Evolutionary conservation across 2,329 filamentous ascomycete species (phyloP), one percentile per base, ranked within the genome.

Genomic region (Scopulariopsis brevicaulis): DNA sequence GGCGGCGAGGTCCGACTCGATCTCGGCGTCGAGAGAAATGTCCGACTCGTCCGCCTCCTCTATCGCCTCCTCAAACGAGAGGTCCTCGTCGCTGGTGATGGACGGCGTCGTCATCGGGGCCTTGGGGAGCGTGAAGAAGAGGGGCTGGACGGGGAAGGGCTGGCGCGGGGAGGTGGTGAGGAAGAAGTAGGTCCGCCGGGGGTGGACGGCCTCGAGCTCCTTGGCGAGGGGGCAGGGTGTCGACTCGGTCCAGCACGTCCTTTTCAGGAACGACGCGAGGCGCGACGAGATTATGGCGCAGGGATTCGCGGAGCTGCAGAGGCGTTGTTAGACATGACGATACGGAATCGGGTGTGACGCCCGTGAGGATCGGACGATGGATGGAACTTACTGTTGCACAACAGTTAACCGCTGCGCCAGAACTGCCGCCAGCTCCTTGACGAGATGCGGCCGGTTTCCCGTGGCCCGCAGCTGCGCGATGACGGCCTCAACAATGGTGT

Each of bases 131-230:
- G 56, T 54, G 51, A 54, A 58, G 40, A 58, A 48, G 11, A 37
- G 46, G 14, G 55, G 52, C 14, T 56, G 24, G n/a, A 58, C 82
- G 2, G 90, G 90, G 22, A 97, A 83, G 43, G 90, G 84, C 68
- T 93, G 90, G 67, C 87, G 89, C 53, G 89, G 85, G 67, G 81
- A 87, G n/a, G 89, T 96, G 46, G 90, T 96, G 60, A 99, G 82
- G 74, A 92, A 97, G 74, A 95, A 97, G 77, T 96, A 97, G 53
- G 95, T 92, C 71, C 94, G 90, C 68, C 93, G 88, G 22, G 94
- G 94, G 69, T 97, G 93, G 50, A 93, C 87, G 48, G 89, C 86
- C 69, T 96, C 90, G 58, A 96, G 83, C 72, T 96, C 90, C 74
- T 97, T 97, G 56, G 89, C 90, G 58, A 97, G 75, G 3, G 94